phyloP scores from a whole-genome alignment of 2,329 filamentous ascomycete genomes.

The Didymella pomorum region DNA sequence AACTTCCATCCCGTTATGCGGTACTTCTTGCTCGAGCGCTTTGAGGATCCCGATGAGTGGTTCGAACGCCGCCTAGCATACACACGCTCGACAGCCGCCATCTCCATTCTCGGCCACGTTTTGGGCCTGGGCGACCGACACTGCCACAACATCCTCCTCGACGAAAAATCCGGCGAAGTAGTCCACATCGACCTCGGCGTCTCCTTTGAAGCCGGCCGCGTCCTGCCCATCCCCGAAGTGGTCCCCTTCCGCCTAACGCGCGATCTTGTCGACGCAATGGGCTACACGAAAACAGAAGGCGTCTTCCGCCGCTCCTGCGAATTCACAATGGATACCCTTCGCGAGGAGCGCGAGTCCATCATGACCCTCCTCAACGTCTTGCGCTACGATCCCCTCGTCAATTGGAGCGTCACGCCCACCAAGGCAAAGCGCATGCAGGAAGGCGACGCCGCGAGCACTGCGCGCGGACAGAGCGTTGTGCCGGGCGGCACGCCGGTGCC shows the following conservation, averaged over 20 bases:
- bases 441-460: constrained; percentile 60
- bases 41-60: constrained; percentile 94
- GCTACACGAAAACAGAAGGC: constrained; percentile 91
- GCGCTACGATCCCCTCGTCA: constrained; percentile 96
- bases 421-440: constrained; percentile 73
- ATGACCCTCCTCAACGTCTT: constrained; percentile 98
- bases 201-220: constrained; percentile 93
- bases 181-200: constrained; percentile 98
- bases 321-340: constrained; percentile 91
- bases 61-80: constrained; percentile 89
- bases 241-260: constrained; percentile 94
- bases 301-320: constrained; percentile 98
- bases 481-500: constrained; percentile 44
- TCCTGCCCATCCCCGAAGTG: constrained; percentile 93
- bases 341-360: constrained; percentile 95
- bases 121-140: constrained; percentile 93
- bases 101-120: constrained; percentile 93
- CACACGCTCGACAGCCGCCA: constrained; percentile 89
- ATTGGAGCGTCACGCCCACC: constrained; percentile 84
- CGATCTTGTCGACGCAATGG: constrained; percentile 97
- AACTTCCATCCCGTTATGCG: constrained; percentile 92
- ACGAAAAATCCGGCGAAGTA: constrained; percentile 87
- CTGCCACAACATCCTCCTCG: constrained; percentile 94
- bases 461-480: constrained; percentile 42
- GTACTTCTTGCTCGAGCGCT: constrained; percentile 97